A percentile compares a stretch with the other conserved stretches of the same genome.
phyloP scores from a whole-genome alignment of 2,329 filamentous ascomycete genomes.

The Verticillium klebahnii region DNA sequence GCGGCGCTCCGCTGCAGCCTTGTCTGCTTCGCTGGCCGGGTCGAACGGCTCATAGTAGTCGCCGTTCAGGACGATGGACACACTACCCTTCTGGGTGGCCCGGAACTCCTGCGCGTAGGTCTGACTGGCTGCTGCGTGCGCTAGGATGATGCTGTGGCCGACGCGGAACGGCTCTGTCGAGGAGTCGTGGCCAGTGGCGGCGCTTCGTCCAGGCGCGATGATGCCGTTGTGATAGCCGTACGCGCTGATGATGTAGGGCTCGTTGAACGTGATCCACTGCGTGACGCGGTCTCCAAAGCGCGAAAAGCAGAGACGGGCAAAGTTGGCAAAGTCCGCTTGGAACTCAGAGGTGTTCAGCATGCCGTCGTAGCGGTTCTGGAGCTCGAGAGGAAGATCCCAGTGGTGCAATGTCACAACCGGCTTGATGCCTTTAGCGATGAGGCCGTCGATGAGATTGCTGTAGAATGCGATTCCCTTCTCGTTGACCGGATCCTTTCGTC shows the following conservation, averaged over 20 bases:
- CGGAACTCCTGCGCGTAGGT: conserved; percentile 81
- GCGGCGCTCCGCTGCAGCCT: conserved; percentile 73
- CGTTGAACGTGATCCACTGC: conserved; percentile 88
- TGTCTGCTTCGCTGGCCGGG: conserved; percentile 66
- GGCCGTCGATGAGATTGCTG: conserved; percentile 70
- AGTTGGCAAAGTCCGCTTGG: conserved; percentile 73
- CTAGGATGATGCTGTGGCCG: conserved; percentile 74
- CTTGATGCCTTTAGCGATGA: conserved; percentile 69
- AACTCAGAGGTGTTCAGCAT: conserved; percentile 79
- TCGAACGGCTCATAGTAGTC: conserved; percentile 75
- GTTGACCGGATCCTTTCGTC: conserved; percentile 77
- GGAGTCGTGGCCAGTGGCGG: conserved; percentile 70
- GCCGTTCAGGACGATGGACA: conserved; percentile 84
- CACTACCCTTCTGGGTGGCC: conserved; percentile 64
- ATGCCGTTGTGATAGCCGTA: conserved; percentile 73
- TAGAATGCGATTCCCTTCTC: conserved; percentile 74
- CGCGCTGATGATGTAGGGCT: conserved; percentile 81
- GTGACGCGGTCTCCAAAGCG: conserved; percentile 67
- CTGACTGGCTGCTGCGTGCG: conserved; percentile 76
- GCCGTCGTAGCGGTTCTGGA: conserved; percentile 78
- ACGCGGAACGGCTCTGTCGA: conserved; percentile 76
- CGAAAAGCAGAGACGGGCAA: conserved; percentile 71
- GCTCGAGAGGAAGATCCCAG: conserved; percentile 78
- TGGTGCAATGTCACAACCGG: conserved; percentile 85
- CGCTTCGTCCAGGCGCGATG: conserved; percentile 79